Base-by-base conservation (phyloP, 345 rosid genomes). In the Salix caprea region DNA sequence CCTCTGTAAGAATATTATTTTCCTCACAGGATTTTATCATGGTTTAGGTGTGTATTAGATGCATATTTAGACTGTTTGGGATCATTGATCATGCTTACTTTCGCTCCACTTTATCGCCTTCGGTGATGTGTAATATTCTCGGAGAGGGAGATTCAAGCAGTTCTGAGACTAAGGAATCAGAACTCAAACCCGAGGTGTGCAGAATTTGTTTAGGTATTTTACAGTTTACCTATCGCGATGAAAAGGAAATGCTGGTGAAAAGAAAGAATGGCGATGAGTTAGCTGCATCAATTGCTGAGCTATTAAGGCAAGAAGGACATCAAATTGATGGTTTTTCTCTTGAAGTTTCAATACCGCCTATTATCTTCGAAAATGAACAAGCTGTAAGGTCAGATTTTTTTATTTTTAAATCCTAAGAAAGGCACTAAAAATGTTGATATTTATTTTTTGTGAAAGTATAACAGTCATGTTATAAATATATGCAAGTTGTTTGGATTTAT, bases 141-240 rank as follows among this genome's bases (percentile, higher is more conserved):
- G 69, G 12, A 15, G 70, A 70, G 1, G 78, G 40, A 36, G 62
- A 21, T 32, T 14, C 48, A 28, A 46, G 34, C 14, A 28, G 26
- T 65, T 14, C 73, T 30, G 39, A 73, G 1, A 24, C 19, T 19
- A 66, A 68, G 72, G 81, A 58, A 74, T 75, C 58, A 62, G 81
- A 74, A 52, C 58, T 79, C 32, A 85, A 77, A 78, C 84, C 81
- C n/a, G 82, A 77, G 56, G 28, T 90, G 62, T 95, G 99, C 87
- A 67, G 82, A 66, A 75, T 86, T 66, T 95, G 99, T 81, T 87
- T 93, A 71, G 98, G 99, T 72, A 77, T 95, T 65, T 73, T 95
- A 89, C 97, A 95, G 80, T 89, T 89, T 78, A 78, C 71, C 72
- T 87, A 79, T 39, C 44, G 77, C 50, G 88, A 84, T 81, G 91